Base-by-base conservation (phyloP, 805 yeast species). In the Pichia pseudocactophila region DNA sequence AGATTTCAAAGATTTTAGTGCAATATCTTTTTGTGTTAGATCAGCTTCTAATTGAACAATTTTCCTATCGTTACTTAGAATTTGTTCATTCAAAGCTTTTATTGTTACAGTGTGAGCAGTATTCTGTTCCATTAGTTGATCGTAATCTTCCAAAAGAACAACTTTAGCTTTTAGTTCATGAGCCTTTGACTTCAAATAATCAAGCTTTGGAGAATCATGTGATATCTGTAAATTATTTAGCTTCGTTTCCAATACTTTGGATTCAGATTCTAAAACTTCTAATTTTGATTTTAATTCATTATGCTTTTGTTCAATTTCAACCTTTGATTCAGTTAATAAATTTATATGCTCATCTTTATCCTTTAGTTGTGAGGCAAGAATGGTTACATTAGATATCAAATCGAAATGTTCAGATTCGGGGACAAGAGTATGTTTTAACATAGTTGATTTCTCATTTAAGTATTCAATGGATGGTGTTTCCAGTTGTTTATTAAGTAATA, bases 141-240 rank as follows among this genome's bases (percentile, higher is more conserved):
- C 55, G 36, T 51, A 55, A 34, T 62, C 66, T 4, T 43, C 42
- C 2, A 46, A 37, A 13, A 56, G 49, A 18, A 56, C 13, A 16
- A 43, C 40, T 17, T 42, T 40, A 7, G 46, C 25, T n/a, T 35
- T 40, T 22, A 34, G 36, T 7, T 9, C 17, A n/a, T 4, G 2
- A 8, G 40, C 20, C 25, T 48, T 48, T 4, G 38, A 20, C 25
- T 37, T 36, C 3, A 48, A 9, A 32, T 41, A 54, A 9, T 36
- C 45, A n/a, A 41, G 22, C 26, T 46, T 44, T 30, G 41, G 56
- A 16, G 28, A 41, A 34, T 42, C 47, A 19, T 39, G n/a, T 41
- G 43, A 42, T 15, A 33, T 30, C 25, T 44, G 40, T 4, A 47
- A n/a, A 11, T 25, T 36, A n/a, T 18, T 38, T 7, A 48, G 30